Conservation (phyloP, 805 yeast species). For the Jamesozyma lodderae region DNA sequence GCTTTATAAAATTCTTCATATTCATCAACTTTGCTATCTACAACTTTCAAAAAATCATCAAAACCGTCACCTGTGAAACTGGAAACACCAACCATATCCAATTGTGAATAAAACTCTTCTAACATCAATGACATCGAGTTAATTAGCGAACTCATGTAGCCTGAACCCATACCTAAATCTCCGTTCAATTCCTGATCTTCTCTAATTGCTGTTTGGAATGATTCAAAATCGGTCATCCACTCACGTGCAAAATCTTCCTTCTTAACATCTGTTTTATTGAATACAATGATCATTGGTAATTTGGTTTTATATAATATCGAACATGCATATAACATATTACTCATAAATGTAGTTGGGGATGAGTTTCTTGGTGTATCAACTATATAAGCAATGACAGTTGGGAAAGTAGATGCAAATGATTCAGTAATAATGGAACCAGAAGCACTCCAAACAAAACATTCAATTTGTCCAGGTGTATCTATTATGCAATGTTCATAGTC, state of each 20-base stretch:
- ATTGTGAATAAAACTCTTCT: conserved; percentile 88
- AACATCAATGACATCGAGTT: conserved; percentile 93
- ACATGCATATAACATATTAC: conserved; percentile 97
- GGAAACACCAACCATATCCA: conserved; percentile 89
- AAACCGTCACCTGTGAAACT: conserved; percentile 91
- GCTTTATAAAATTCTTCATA: conserved; percentile 73
- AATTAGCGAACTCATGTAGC: conserved; percentile 88
- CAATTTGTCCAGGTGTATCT: conserved; percentile 98
- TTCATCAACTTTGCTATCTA: conserved; percentile 80
- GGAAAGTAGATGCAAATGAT: conserved; percentile 90
- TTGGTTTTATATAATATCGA: conserved; percentile 93
- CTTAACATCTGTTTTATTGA: conserved; percentile 87
- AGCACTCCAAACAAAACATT: conserved; percentile 97
- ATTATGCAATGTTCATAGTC: conserved; percentile 62
- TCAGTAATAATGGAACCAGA: conserved; percentile 95
- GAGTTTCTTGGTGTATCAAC: conserved; percentile 94
- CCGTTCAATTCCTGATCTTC: conserved; percentile 58
- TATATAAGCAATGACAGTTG: conserved; percentile 90
- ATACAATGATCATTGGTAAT: conserved; percentile 92
- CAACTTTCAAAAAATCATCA: conserved; percentile 79
- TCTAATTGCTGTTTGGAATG: conserved; percentile 71
- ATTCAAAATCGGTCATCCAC: conserved; percentile 96
- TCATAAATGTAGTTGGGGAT: conserved; percentile 93
- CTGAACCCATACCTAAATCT: conserved; percentile 47
- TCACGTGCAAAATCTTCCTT: conserved; percentile 82